Evolutionary conservation across 441 rosid species (phyloP), one percentile per base, ranked within the genome.

Genomic region (Aleurites moluccanus): DNA sequence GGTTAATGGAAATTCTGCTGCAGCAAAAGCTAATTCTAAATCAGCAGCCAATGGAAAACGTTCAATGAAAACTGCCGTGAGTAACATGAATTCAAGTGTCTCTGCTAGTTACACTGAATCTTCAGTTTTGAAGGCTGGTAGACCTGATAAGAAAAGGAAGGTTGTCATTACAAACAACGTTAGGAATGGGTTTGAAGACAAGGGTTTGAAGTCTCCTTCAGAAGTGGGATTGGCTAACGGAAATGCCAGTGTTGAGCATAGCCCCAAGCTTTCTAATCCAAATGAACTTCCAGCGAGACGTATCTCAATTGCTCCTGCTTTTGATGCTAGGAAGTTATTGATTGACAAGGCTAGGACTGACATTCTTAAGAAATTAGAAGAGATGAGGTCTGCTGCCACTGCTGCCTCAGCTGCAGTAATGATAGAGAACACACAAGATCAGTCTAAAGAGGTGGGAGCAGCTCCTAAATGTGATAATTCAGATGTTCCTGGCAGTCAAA

Each of bases 241-340:
- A 62, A 80, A 73, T 82, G 67, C 74, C 21, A 81, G 63, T 68
- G 59, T 38, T 63, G 89, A 82, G 73, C 76, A 60, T 2, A 91
- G 88, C 50, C 76, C 82, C 53, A 90, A 87, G 86, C 79, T 80
- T 75, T 69, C 88, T 49, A 56, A 27, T 73, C 79, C 89, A 70
- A 84, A 70, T 79, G 92, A 90, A 78, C 79, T 76, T 67, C 77
- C 86, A 47, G 67, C 74, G 47, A 88, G 77, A 72, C 88, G 92
- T 23, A 77, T 85, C 82, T 81, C 88, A 42, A 72, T 81, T 80
- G 85, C 87, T 9, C 89, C 97, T 47, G 86, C 86, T 73, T 85
- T 91, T 85, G 99, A 93, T 87, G 90, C 88, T 45, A 87, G 97
- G 82, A 93, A 89, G 81, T 79, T 89, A 81, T 82, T 95, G 83